Evolutionary conservation across 2,329 filamentous ascomycete genomes (phyloP).

Genomic region (Talaromyces marneffei): DNA sequence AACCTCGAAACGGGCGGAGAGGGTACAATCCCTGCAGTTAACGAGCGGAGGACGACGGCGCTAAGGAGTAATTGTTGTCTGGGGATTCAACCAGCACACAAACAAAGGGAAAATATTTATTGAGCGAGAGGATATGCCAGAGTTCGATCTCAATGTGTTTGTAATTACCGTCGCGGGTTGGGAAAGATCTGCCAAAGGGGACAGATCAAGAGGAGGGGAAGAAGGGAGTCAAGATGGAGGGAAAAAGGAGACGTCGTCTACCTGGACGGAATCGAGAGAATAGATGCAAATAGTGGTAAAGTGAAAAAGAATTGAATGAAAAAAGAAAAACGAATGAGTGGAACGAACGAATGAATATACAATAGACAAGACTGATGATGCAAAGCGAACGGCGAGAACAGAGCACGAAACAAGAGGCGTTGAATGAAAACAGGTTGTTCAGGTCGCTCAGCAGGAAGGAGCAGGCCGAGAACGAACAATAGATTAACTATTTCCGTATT

Average conservation of each 20-base stretch:
- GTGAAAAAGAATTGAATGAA: no score
- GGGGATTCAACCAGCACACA: not conserved
- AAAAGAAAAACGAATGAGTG: conserved; percentile 7
- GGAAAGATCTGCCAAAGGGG: not conserved
- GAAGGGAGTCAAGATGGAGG: conserved; percentile 6
- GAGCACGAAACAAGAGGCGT: not conserved
- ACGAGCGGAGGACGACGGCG: not conserved
- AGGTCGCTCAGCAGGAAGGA: not conserved
- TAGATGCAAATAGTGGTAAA: conserved; percentile 10
- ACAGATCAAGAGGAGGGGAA: conserved; percentile 16
- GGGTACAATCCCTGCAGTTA: not conserved
- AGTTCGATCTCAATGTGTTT: not conserved
- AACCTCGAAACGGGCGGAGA: not conserved
- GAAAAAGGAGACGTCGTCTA: conserved; percentile 17
- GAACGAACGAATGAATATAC: not conserved
- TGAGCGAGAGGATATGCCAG: not conserved
- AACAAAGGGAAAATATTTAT: not conserved
- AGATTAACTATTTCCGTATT: not conserved
- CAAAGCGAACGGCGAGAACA: not conserved
- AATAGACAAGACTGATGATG: not conserved
- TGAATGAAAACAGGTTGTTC: not conserved
- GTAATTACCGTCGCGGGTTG: not conserved
- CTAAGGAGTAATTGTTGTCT: not conserved
- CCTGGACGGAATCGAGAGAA: conserved; percentile 9
- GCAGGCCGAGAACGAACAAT: conserved; percentile 9